Conservation (phyloP, 2,329 filamentous ascomycete genomes). For the Colletotrichum caudatum region DNA sequence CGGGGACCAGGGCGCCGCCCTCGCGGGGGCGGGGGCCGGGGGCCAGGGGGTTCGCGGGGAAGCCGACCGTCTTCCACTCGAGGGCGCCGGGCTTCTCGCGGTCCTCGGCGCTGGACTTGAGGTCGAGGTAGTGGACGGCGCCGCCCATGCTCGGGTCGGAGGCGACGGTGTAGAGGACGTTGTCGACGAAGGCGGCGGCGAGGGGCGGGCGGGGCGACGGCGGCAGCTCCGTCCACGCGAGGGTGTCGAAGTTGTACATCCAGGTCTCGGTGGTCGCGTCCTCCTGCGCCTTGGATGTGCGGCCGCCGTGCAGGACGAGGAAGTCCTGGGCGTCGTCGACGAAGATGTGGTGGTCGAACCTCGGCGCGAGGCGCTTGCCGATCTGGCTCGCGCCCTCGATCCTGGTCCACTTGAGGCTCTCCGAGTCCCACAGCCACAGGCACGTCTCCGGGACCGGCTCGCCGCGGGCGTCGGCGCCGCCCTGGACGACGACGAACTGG, state of each 20-base stretch:
- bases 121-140: slow-evolving; percentile 52
- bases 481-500: slow-evolving; percentile 51
- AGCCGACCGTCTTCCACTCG: slow-evolving; percentile 54
- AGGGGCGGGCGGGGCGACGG: slow-evolving; percentile 53
- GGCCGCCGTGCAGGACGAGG: slow-evolving; percentile 64
- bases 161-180: slow-evolving; percentile 61
- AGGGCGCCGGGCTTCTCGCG: slow-evolving; percentile 48
- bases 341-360: slow-evolving; percentile 51
- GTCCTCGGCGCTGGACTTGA: slow-evolving; percentile 48
- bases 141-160: slow-evolving; percentile 51
- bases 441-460: slow-evolving; percentile 49
- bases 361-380: slow-evolving; percentile 47
- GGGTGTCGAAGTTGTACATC: slow-evolving; percentile 61
- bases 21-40: slow-evolving; percentile 57
- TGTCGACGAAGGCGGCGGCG: slow-evolving; percentile 57
- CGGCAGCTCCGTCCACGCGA: slow-evolving; percentile 64
- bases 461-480: slow-evolving; percentile 50
- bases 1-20: slow-evolving; percentile 57
- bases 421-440: slow-evolving; percentile 55
- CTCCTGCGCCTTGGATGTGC: slow-evolving; percentile 45
- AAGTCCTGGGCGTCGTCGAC: slow-evolving; percentile 60
- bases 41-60: slow-evolving; percentile 52
- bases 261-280: slow-evolving; percentile 63
- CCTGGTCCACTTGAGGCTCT: slow-evolving; percentile 51
- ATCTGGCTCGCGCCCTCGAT: slow-evolving; percentile 49